phyloP scores from a whole-genome alignment of 1,284 basidiomycete genomes.

The Vanrija pseudolonga region DNA sequence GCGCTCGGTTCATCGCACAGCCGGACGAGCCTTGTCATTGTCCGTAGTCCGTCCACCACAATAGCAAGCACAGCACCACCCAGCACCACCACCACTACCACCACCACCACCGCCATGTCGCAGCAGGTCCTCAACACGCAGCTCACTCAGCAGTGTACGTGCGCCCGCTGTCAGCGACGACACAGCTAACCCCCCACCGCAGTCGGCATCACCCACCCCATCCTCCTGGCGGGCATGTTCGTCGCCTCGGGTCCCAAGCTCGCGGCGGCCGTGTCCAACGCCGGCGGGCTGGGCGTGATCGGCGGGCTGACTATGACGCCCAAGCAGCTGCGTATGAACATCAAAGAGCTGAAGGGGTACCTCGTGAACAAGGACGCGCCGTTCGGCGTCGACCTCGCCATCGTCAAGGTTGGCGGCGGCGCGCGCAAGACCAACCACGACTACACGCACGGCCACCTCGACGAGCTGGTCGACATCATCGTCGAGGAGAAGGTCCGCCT shows the following conservation, averaged over 20 bases:
- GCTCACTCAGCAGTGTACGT: no score
- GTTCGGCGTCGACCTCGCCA: constrained; percentile 80
- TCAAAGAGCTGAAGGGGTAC: constrained; percentile 65
- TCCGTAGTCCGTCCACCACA: no score
- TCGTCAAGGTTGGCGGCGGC: constrained; percentile 74
- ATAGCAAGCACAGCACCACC: no score
- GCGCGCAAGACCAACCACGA: constrained; percentile 74
- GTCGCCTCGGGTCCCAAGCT: constrained; percentile 81
- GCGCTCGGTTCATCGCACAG: no score
- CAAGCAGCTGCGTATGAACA: constrained; percentile 55
- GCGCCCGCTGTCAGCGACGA: no score
- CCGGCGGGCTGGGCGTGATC: constrained; percentile 80
- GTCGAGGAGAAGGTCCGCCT: constrained; percentile 76
- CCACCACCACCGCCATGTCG: no score
- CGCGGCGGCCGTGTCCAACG: constrained; percentile 69
- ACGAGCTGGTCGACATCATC: constrained; percentile 75
- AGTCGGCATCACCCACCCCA: constrained; percentile 77
- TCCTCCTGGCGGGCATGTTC: constrained; percentile 80
- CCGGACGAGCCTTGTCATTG: no score
- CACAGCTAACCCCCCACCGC: neutral
- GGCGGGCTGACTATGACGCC: constrained; percentile 59
- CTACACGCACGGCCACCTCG: constrained; percentile 63
- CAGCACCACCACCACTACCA: no score
- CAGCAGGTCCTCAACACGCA: no score
- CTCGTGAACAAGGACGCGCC: constrained; percentile 57